Conservation (phyloP, 306 rosid genomes). For the Oxytropis ochrocephala region DNA sequence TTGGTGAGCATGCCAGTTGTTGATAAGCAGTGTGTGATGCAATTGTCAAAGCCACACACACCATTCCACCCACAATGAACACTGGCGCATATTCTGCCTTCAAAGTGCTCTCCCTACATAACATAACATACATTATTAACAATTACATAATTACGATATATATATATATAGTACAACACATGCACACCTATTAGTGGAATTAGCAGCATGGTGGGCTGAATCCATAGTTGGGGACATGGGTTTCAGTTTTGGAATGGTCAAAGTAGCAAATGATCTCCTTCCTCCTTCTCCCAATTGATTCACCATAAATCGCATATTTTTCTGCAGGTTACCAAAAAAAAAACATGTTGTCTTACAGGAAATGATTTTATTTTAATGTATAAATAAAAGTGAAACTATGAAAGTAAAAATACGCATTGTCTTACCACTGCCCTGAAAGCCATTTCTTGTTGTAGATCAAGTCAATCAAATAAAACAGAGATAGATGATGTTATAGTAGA, state of each 20-base stretch:
- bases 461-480: background rate
- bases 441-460: slow-evolving; percentile 18
- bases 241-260: slow-evolving; percentile 29
- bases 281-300: slow-evolving; percentile 15
- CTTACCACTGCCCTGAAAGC: slow-evolving; percentile 27
- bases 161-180: background rate
- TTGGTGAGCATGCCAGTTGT: slow-evolving; percentile 27
- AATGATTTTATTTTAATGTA: background rate
- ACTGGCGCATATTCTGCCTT: slow-evolving; percentile 32
- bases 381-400: background rate
- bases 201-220: background rate
- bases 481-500: background rate
- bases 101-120: background rate
- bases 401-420: background rate
- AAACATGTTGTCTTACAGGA: no score
- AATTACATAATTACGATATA: background rate
- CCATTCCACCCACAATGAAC: slow-evolving; percentile 26
- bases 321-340: slow-evolving; percentile 10
- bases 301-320: background rate
- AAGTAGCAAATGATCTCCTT: slow-evolving; percentile 16
- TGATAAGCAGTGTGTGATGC: slow-evolving; percentile 31
- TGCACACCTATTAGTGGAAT: slow-evolving; percentile 5
- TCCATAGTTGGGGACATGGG: background rate
- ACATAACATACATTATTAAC: background rate
- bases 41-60: background rate